Base-by-base conservation (phyloP, 352 stramenopile genomes). In the Peronospora destructor region DNA sequence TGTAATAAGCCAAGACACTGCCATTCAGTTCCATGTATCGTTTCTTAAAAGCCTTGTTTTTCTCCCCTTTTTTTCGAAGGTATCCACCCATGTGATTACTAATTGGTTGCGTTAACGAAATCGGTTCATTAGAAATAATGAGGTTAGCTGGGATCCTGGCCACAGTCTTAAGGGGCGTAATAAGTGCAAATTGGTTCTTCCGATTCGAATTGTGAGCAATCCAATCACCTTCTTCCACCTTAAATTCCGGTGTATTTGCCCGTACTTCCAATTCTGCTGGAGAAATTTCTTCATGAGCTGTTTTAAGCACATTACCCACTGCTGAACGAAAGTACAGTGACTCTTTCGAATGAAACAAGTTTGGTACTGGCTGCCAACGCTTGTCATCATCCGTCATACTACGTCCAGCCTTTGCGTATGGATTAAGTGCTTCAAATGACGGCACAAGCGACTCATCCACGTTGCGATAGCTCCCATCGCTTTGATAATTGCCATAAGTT, bases 201-300 rank as follows among this genome's bases (percentile, higher is more conserved):
- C 68, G 62, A 59, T 84, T 86, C 10, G 71, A 74, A 37, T 83
- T 84, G 56, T 94, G 83, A 16, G 83, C 83, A 19, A 94, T 83
- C 83, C 83, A 94, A 59, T 94, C 83, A 49, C 77, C 66, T 51
- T 91, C 74, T 45, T 87, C 70, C 35, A 94, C 73, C 54, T 88
- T 89, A 61, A 88, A 94, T 52, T 94, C 80, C 13, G 83, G 83
- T 16, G 83, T 94, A 53, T 94, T 91, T n/a, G 83, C 83, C n/a
- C 83, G 70, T 33, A 94, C 75, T 61, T 94, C 83, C 14, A 94
- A 61, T 50, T 91, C 82, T 0, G 74, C 68, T 0, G 81, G 73
- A n/a, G 83, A 90, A 36, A 89, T 88, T 46, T 89, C 72, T 34
- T 89, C 78, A 38, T 91, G 80, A 5, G 84, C 76, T 42, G 60